Evolutionary conservation across 2,329 filamentous ascomycete species (phyloP), one percentile per base, ranked within the genome.

Genomic region (Exophiala oligosperma): DNA sequence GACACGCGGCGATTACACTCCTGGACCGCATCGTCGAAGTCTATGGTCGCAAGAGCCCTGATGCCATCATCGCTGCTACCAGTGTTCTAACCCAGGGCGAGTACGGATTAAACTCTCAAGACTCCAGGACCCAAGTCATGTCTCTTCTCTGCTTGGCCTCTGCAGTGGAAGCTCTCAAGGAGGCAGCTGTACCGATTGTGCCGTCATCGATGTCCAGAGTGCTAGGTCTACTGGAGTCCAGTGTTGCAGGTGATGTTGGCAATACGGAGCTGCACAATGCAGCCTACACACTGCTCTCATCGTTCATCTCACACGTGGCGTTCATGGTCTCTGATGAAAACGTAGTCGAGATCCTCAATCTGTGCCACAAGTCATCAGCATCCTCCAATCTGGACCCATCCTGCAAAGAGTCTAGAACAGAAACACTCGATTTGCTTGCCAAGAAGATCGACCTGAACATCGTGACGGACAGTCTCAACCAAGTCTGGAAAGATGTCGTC

Each of bases 21-120:
- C 88, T 97, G 46, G 92, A 97, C 75, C 90, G 91, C 73, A 95
- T 99, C 62, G 85, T 90, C 2, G 92, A 97, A 74, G 93, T 93
- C 72, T 97, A 96, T 71, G 95, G 94, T 65, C 95, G 94, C 79
- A 95, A 92, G 72, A 90, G 96, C 68, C 81, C 89, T 1, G 85
- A 89, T 65, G 87, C 86, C 46, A 89, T 96, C 46, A 81, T 89
- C 26, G 83, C 84, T 3, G 89, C 92, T 4, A 91, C 92, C 3
- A 80, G 86, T 59, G 88, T 88, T 1, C 88, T 99, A 67, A 86
- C 90, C 38, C 86, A 92, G 43, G 78, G 40, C 17, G 40, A 44
- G 11, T 85, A 56, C 37, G 59, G 59, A 23, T 35, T 64, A 9
- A 53, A 50, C 21, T 60, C 56, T 11, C 26, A 41, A n/a, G 52